phyloP scores from a whole-genome alignment of 768 basidiomycete species.

The Filobasidium floriforme region DNA sequence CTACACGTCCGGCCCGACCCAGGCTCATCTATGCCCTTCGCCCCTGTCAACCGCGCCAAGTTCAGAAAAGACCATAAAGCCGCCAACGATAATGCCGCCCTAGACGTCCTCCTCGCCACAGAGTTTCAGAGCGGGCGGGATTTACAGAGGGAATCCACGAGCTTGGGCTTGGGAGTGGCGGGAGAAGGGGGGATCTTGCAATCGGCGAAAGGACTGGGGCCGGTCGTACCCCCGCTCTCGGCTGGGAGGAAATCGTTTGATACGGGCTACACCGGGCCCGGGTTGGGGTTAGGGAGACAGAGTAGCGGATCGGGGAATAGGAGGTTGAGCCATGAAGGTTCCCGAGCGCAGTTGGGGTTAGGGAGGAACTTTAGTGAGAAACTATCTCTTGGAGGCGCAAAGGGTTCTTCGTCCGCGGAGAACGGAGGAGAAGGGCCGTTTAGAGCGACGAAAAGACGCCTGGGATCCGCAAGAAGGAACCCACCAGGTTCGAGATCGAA shows the following conservation, averaged over 20 bases:
- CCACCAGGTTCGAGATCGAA: background rate
- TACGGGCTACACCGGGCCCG: constrained; percentile 1
- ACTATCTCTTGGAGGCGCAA: background rate
- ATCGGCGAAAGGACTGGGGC: too few species aligned
- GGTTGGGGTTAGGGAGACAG: constrained; percentile 2
- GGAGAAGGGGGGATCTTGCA: background rate
- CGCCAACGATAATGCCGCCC: constrained; percentile 22
- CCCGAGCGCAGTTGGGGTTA: background rate
- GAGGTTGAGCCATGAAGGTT: background rate
- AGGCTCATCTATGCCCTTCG: constrained; percentile 16
- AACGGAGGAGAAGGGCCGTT: background rate
- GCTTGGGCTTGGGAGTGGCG: background rate
- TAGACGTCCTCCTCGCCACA: constrained; percentile 18
- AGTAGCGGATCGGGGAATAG: background rate
- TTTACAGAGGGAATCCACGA: background rate
- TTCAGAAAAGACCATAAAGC: constrained; percentile 18
- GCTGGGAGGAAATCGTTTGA: constrained; percentile 15
- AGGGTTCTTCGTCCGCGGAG: too few species aligned
- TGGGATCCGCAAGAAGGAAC: background rate
- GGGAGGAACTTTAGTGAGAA: constrained; percentile 1
- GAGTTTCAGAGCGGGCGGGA: constrained; percentile 16
- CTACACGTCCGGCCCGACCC: constrained; percentile 19
- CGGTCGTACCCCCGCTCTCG: background rate
- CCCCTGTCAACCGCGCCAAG: constrained; percentile 9
- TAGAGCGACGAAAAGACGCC: background rate